These are phyloP conservation scores for Coffea humblotiana DNA, from an alignment of 305 asterid genomes.

Conservation along the genomic window DNA sequence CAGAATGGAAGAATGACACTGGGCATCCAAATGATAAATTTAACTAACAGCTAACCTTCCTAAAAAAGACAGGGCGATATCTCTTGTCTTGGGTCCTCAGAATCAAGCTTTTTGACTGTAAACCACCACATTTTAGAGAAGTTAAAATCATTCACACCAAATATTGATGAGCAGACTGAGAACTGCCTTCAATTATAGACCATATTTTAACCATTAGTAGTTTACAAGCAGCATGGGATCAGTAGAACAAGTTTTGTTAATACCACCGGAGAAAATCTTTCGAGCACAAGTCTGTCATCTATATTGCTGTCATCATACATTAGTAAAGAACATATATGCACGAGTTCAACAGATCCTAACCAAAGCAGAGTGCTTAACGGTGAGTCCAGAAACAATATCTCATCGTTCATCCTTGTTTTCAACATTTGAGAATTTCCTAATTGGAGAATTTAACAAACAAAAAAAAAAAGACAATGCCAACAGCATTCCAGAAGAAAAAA, in stretches of 20 bases:
- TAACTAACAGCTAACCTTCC: constrained; percentile 62
- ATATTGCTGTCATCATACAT: neutral
- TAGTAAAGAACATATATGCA: neutral
- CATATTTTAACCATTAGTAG: neutral
- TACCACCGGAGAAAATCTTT: neutral
- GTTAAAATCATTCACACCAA: neutral
- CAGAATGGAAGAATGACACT: neutral
- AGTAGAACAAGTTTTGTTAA: neutral
- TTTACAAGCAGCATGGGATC: neutral
- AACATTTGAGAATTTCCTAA: too few species aligned
- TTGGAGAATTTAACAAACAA: too few species aligned
- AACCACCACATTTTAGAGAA: neutral
- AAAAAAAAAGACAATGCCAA: too few species aligned
- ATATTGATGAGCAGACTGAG: neutral
- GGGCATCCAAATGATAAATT: constrained; percentile 9
- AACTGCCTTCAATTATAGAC: neutral
- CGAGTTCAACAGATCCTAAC: neutral
- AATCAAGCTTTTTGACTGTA: constrained; percentile 80
- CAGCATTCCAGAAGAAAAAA: neutral
- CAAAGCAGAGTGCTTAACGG: neutral
- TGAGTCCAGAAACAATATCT: neutral
- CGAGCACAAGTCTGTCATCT: neutral
- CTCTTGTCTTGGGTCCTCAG: constrained; percentile 67
- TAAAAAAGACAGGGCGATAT: constrained; percentile 87
- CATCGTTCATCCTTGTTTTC: neutral